These are phyloP conservation scores for Gaertneriomyces sp. DNA, from an alignment of 192 early-diverging fungal species.

Conservation along the genomic window DNA sequence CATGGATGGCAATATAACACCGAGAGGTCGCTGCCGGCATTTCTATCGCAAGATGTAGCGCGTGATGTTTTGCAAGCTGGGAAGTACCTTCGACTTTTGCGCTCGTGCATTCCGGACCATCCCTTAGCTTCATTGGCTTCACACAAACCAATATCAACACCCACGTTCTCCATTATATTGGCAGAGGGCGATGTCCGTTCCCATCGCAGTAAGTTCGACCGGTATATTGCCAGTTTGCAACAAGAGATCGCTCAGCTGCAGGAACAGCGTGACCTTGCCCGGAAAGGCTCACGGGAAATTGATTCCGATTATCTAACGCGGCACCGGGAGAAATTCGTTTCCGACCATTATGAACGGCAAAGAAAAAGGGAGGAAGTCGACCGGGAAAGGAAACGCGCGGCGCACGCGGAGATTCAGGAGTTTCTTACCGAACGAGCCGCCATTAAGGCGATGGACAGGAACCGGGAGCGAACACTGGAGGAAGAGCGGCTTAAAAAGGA, in stretches of 20 bases:
- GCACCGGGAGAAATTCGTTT: too few species aligned
- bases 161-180: too few species aligned
- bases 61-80: slow-evolving; percentile 15
- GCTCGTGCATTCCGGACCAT: slow-evolving; percentile 13
- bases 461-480: background rate
- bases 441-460: background rate
- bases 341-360: too few species aligned
- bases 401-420: slow-evolving; percentile 7
- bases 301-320: too few species aligned
- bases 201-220: too few species aligned
- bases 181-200: too few species aligned
- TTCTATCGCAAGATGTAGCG: slow-evolving; percentile 7
- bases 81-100: slow-evolving; percentile 19
- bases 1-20: slow-evolving; percentile 16
- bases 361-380: background rate
- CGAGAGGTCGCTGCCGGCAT: slow-evolving; percentile 1
- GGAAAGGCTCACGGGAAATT: too few species aligned
- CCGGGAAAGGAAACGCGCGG: background rate
- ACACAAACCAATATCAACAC: too few species aligned
- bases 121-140: background rate
- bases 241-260: too few species aligned
- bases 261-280: too few species aligned
- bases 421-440: slow-evolving; percentile 2
- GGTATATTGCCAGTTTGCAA: too few species aligned
- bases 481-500: background rate